A percentile compares a stretch with the other conserved stretches of the same genome.
phyloP scores from a whole-genome alignment of 805 yeast genomes.

The Saccharomycopsis malanga region DNA sequence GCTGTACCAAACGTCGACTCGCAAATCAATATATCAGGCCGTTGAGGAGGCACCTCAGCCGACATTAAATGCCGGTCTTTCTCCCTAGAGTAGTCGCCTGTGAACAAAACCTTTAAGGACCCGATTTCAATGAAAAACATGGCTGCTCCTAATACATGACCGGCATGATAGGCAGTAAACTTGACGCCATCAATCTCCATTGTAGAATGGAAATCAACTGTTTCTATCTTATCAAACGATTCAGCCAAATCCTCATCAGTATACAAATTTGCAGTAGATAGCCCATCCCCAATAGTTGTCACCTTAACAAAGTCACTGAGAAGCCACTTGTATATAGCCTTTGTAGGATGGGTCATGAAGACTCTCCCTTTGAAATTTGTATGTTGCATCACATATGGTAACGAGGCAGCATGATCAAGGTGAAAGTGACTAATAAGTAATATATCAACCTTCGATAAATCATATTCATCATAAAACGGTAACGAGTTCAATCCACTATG shows the following conservation, averaged over 20 bases:
- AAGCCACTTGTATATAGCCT: slow-evolving; percentile 95
- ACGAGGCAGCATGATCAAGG: slow-evolving; percentile 94
- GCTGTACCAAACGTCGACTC: slow-evolving; percentile 98
- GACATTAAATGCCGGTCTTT: slow-evolving; percentile 90
- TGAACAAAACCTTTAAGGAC: slow-evolving; percentile 78
- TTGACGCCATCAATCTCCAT: slow-evolving; percentile 89
- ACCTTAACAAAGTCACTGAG: slow-evolving; percentile 91
- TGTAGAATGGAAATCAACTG: slow-evolving; percentile 93
- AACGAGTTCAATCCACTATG: slow-evolving; percentile 80
- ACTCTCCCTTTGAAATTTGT: slow-evolving; percentile 93
- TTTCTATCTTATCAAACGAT: slow-evolving; percentile 85
- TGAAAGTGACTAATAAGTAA: slow-evolving; percentile 91
- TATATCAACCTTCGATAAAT: slow-evolving; percentile 78
- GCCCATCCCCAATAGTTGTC: slow-evolving; percentile 46
- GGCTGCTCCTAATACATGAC: slow-evolving; percentile 99
- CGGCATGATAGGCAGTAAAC: slow-evolving; percentile 98
- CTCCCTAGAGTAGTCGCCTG: slow-evolving; percentile 96
- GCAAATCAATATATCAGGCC: slow-evolving; percentile 85
- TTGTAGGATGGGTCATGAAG: slow-evolving; percentile 98
- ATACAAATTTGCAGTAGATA: slow-evolving; percentile 47
- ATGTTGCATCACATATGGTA: slow-evolving; percentile 97
- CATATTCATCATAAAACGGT: slow-evolving; percentile 95
- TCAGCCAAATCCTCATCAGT: slow-evolving; percentile 85
- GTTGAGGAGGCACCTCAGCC: slow-evolving; percentile 85
- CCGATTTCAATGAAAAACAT: slow-evolving; percentile 96